Conservation (phyloP, 1,139 yeast species). For the Pichiaceae sp. region DNA sequence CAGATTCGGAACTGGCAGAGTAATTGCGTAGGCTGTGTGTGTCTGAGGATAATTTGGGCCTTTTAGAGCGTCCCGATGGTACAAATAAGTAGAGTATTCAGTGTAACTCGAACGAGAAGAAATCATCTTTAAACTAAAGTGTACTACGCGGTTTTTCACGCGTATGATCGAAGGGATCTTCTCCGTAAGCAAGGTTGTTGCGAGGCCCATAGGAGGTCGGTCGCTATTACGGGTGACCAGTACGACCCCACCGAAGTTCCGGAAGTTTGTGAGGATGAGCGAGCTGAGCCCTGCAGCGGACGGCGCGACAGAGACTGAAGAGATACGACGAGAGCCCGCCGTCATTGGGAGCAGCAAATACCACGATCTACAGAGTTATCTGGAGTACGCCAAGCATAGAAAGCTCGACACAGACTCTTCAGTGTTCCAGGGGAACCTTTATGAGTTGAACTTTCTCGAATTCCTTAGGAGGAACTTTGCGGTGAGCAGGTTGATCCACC, state of each 20-base stretch:
- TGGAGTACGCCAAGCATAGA: slow-evolving; percentile 23
- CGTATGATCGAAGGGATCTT: slow-evolving; percentile 1
- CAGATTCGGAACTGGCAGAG: not conserved
- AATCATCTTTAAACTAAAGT: no score
- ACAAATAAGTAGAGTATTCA: no score
- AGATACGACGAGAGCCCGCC: not conserved
- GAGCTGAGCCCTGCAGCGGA: not conserved
- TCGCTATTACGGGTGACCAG: slow-evolving; percentile 3
- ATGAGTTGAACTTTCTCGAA: slow-evolving; percentile 50
- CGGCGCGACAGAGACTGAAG: not conserved
- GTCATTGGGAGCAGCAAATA: slow-evolving; percentile 14
- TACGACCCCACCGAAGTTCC: slow-evolving; percentile 10
- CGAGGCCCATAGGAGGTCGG: not conserved
- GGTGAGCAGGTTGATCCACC: slow-evolving; percentile 29
- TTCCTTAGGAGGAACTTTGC: slow-evolving; percentile 34
- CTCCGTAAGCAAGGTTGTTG: not conserved
- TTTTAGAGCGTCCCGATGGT: no score
- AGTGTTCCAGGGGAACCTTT: slow-evolving; percentile 61
- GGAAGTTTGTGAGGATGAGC: slow-evolving; percentile 6
- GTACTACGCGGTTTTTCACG: no score
- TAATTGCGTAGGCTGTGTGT: not conserved
- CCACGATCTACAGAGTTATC: slow-evolving; percentile 13
- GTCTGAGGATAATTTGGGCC: no score
- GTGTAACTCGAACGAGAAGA: no score
- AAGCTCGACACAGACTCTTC: slow-evolving; percentile 32